These are phyloP conservation scores for Alternaria dauci DNA, from an alignment of 2,329 filamentous ascomycete genomes.

Conservation along the genomic window DNA sequence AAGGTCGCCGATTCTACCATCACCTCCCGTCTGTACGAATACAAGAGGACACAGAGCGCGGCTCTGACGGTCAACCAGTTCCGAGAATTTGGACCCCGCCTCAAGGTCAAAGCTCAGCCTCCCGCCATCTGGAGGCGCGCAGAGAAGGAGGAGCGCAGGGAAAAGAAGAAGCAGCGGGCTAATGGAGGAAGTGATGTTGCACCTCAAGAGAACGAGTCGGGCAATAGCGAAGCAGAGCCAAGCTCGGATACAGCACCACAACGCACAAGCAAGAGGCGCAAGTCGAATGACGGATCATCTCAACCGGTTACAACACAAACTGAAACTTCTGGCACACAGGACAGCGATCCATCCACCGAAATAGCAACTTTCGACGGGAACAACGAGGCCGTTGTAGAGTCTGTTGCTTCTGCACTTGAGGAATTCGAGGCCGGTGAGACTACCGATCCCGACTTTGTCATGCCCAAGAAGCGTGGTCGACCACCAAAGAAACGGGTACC, in stretches of 20 bases:
- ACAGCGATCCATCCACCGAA: slow-evolving; percentile 16
- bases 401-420: slow-evolving; percentile 32
- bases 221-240: slow-evolving; percentile 16
- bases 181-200: slow-evolving; percentile 21
- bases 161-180: slow-evolving; percentile 35
- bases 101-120: slow-evolving; percentile 72
- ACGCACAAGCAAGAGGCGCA: slow-evolving; percentile 36
- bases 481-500: slow-evolving; percentile 43
- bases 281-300: slow-evolving; percentile 30
- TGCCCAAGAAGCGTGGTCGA: slow-evolving; percentile 51
- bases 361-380: slow-evolving; percentile 34
- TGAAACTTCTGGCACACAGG: slow-evolving; percentile 13
- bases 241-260: slow-evolving; percentile 18
- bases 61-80: slow-evolving; percentile 89
- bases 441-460: slow-evolving; percentile 29
- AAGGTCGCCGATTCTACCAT: slow-evolving; percentile 96
- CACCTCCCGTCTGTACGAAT: slow-evolving; percentile 89
- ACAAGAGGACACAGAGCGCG: slow-evolving; percentile 84
- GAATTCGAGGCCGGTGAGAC: slow-evolving; percentile 25
- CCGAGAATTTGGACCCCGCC: slow-evolving; percentile 69
- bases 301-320: slow-evolving; percentile 16
- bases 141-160: slow-evolving; percentile 54
- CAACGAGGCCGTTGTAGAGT: slow-evolving; percentile 30
- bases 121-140: slow-evolving; percentile 79
- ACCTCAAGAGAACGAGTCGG: slow-evolving; percentile 10